Conservation (phyloP, 2,329 filamentous ascomycete species). For the Sarocladium oryzae region DNA sequence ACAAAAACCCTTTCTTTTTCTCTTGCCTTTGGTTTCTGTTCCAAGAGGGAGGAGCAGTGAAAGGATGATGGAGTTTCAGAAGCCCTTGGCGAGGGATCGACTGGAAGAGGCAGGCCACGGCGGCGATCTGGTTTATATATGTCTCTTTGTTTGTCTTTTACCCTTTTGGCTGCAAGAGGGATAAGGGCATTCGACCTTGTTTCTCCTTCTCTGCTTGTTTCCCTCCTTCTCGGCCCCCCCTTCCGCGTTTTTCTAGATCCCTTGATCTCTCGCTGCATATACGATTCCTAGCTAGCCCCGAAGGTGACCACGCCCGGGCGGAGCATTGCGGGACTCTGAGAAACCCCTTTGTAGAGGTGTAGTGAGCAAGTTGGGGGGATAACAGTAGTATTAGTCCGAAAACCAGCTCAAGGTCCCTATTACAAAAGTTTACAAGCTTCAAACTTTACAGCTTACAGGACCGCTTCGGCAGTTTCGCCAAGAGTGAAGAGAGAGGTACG, state of each 20-base stretch:
- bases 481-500: no score
- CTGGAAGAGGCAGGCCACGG: neutral
- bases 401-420: neutral
- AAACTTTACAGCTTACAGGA: slow-evolving; percentile 1
- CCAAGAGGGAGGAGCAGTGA: neutral
- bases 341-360: no score
- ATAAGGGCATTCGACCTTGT: no score
- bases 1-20: no score
- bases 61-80: neutral
- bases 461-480: neutral
- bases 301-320: neutral
- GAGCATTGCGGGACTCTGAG: no score
- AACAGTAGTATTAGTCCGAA: neutral
- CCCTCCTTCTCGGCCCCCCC: no score
- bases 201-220: no score
- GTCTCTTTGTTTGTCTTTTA: neutral
- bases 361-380: neutral
- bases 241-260: no score
- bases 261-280: no score
- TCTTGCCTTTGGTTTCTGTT: no score
- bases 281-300: no score
- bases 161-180: neutral
- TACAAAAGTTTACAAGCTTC: no score
- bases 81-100: slow-evolving; percentile 1
- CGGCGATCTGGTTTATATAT: slow-evolving; percentile 7